Evolutionary conservation across 2,329 filamentous ascomycete species (phyloP), one percentile per base, ranked within the genome.

Genomic region (Neospermospora avenae): DNA sequence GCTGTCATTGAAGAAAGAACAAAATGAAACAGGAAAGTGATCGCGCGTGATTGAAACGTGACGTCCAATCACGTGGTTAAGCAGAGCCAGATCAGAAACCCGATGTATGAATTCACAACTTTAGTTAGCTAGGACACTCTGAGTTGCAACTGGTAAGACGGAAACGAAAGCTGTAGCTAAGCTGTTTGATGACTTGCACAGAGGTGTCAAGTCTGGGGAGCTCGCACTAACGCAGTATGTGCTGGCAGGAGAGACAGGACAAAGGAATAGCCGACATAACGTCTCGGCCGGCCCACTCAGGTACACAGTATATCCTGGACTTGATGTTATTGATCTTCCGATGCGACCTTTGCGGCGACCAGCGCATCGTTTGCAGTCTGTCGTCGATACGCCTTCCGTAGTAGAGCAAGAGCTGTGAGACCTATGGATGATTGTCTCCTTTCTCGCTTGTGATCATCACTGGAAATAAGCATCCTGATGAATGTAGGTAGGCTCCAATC

Each of bases 341-440:
- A 57, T 57, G 59, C 59, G 59, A 49, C 59, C 54, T 2, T 11
- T 48, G 31, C 41, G 44, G 59, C 59, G 54, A 55, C 59, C 59
- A 61, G 54, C 59, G 54, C 59, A 61, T 61, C 59, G 34, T 46
- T 54, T 55, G 37, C 11, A 35, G 41, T 54, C 37, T 41, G 45
- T 39, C 49, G 42, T 31, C 49, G 22, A 28, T 41, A 59, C 20
- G 39, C 42, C 54, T n/a, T 18, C 39, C 24, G n/a, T 41, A 35
- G 25, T 22, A 16, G 18, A n/a, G 52, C 35, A 34, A 57, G 51
- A 39, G 14, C 28, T 31, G 11, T n/a, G 31, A 31, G 52, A 14
- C 20, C 16, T 39, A 52, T 49, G 14, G 58, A 44, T 35, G 13
- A 13, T 14, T 13, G 35, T 39, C 8, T 39, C 11, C 35, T 41